Percentiles rank a stretch among this genome's conserved stretches.
phyloP scores from a whole-genome alignment of 2,329 filamentous ascomycete genomes.

The Apiospora rasikravindrae region DNA sequence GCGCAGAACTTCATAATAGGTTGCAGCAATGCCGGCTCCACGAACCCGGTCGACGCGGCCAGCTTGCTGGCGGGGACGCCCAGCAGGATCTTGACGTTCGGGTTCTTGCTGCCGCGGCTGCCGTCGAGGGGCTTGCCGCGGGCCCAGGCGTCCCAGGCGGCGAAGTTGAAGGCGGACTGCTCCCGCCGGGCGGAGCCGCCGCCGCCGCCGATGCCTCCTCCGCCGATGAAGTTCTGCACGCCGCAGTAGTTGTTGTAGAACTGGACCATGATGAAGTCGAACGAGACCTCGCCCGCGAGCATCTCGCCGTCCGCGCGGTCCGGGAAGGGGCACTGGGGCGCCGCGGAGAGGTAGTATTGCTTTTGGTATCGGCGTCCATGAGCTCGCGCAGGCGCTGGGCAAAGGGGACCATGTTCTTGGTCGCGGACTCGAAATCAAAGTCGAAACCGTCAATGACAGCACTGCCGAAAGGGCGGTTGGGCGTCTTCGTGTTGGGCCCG shows the following conservation, averaged over 20 bases:
- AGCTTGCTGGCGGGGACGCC: constrained; percentile 61
- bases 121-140: constrained; percentile 41
- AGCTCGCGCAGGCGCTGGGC: constrained; percentile 59
- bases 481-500: constrained; percentile 58
- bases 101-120: constrained; percentile 53
- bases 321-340: constrained; percentile 72
- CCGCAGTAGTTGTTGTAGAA: constrained; percentile 76
- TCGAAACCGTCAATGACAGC: constrained; percentile 77
- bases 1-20: constrained; percentile 59
- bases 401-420: constrained; percentile 66
- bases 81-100: constrained; percentile 64
- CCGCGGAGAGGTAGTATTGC: constrained; percentile 65
- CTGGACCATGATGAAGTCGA: constrained; percentile 68
- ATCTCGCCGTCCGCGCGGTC: constrained; percentile 64
- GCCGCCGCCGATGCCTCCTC: constrained; percentile 32
- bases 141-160: constrained; percentile 70
- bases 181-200: constrained; percentile 24
- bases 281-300: constrained; percentile 54
- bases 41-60: constrained; percentile 62
- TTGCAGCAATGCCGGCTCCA: constrained; percentile 49
- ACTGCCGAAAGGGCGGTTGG: constrained; percentile 68
- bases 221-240: constrained; percentile 53
- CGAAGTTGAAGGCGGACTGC: constrained; percentile 65
- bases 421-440: constrained; percentile 71
- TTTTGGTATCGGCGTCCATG: constrained; percentile 37